Base-by-base conservation (phyloP, 306 rosid genomes). In the Vicia sativa region DNA sequence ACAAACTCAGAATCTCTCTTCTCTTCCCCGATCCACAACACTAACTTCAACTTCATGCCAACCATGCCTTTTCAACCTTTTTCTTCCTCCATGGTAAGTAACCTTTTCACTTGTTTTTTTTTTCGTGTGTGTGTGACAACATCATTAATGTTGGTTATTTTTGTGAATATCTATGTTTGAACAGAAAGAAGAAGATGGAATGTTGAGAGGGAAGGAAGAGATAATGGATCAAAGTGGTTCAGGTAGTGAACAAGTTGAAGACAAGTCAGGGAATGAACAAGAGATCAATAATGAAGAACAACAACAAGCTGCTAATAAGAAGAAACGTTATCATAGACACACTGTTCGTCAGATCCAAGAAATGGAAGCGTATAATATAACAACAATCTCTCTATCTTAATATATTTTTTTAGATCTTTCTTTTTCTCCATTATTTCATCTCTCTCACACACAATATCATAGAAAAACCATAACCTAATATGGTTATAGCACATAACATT, bases 331-430 rank as follows among this genome's bases (percentile, higher is more conserved):
- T 53, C 98, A 93, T 76, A 77, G 98, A 57, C 98, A 93, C 80
- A 93, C 98, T 11, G 82, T 90, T 58, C 97, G 91, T 39, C 98
- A 90, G 98, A 93, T 93, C 97, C 97, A 93, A 83, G 91, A 93
- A 76, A 93, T 93, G 98, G 98, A 93, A 73, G 71, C 89, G 98
- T 92, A 68, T 12, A 57, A 14, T 45, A 25, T 34, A 34, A 9
- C 28, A n/a, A 26, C 9, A 18, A 18, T 38, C 67, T 13, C 11
- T 3, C 34, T 26, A 7, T 11, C 11, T 26, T 2, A 6, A 3
- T 7, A n/a, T 62, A 21, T 1, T 14, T 62, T 5, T 4, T 11
- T 8, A 29, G 65, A n/a, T 66, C 60, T 29, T 18, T 45, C 23
- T 13, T 4, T 57, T 13, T 46, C n/a, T 69, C 29, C 14, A 0